Evolutionary conservation across 345 rosid genomes (phyloP), one percentile per base, ranked within the genome.

Genomic region (Pugionium dolabratum): DNA sequence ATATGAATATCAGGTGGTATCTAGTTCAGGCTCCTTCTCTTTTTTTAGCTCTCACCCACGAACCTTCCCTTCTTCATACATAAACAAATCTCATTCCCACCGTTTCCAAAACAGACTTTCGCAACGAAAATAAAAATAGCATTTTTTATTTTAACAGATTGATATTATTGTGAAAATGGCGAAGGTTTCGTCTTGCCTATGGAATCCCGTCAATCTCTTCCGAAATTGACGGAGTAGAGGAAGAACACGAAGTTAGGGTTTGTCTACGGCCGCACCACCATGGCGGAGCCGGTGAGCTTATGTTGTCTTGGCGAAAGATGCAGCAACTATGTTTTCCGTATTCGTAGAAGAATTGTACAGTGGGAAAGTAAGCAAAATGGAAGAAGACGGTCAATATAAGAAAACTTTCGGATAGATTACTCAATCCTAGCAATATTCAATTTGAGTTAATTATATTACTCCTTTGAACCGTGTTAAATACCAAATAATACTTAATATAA

Each of bases 181-280:
- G 18, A 18, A 18, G 18, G 18, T 18, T 18, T 18, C 18, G 18
- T 18, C 18, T 18, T 18, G 18, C 0, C 18, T 18, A 18, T 18
- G 18, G 18, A 18, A 18, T 18, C 18, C 18, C 18, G 18, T 18
- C 18, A 18, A 18, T 18, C 18, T 18, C 18, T 18, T 18, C 99
- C 99, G 2, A 94, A 88, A 66, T 77, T 62, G 59, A 74, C 76
- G 81, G 67, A 29, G 86, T 90, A 9, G 86, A 84, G 29, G 97
- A 90, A 82, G 99, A 94, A 68, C 99, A 90, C 9, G 97, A 90
- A 76, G 95, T 94, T 32, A 92, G 86, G 4, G 90, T 93, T 44
- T 88, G 96, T 83, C 82, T 87, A 34, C 81, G 98, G 34, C 87
- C 97, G 32, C 89, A 81, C 60, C 86, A 82, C 47, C 66, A 64